These are phyloP conservation scores for Amylostereum areolatum DNA, from an alignment of 1,284 basidiomycete genomes.

Conservation along the genomic window DNA sequence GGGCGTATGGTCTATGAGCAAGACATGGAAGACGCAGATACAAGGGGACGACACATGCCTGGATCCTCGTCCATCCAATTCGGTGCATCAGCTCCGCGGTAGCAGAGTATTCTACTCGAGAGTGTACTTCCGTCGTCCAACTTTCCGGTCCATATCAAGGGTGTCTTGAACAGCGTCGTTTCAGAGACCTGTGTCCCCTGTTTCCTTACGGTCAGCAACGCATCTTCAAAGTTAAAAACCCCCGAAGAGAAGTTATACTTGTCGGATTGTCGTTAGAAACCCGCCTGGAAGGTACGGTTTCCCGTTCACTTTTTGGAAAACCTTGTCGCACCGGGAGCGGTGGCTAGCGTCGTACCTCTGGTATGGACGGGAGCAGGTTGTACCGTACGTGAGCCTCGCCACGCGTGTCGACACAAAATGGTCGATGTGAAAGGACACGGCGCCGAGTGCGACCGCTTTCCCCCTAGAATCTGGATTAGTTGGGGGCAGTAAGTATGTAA, in stretches of 20 bases:
- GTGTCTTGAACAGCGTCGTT: background rate
- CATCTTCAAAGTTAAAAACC: too few species aligned
- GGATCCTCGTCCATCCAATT: conserved; percentile 1
- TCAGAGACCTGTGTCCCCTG: background rate
- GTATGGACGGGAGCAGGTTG: background rate
- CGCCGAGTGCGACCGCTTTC: conserved; percentile 53
- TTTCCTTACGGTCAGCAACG: too few species aligned
- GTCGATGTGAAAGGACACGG: conserved; percentile 46
- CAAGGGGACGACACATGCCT: background rate
- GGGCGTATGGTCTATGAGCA: background rate
- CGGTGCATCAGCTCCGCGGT: background rate
- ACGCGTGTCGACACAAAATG: conserved; percentile 42
- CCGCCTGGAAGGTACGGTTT: too few species aligned
- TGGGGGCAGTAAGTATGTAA: too few species aligned
- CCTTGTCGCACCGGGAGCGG: too few species aligned
- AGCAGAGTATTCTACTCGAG: background rate
- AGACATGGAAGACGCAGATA: background rate
- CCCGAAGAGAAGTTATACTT: too few species aligned
- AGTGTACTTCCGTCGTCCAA: too few species aligned
- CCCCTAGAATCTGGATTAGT: too few species aligned
- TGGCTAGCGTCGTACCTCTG: background rate
- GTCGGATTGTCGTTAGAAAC: too few species aligned
- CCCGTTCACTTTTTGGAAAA: too few species aligned
- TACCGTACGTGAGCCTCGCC: conserved; percentile 33
- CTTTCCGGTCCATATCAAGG: too few species aligned